Conservation (phyloP, 495 filamentous ascomycete genomes). For the Hypoxylon perforatum region DNA sequence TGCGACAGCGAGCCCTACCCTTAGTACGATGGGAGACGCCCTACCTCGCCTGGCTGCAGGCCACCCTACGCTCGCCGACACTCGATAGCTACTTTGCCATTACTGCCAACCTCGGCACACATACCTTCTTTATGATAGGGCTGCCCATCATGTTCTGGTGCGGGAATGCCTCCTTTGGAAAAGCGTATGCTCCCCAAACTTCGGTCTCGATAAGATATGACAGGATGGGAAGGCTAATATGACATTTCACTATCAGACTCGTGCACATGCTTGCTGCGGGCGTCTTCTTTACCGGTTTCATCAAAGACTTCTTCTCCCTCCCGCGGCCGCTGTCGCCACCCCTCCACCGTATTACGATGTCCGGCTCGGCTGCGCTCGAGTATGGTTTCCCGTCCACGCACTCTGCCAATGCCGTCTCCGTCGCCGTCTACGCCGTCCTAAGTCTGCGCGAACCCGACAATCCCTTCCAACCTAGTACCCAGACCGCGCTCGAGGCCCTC, state of each 20-base stretch:
- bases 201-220: neutral
- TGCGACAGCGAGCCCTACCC: slow-evolving; percentile 84
- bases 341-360: slow-evolving; percentile 95
- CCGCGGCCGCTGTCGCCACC: slow-evolving; percentile 94
- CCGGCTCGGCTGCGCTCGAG: slow-evolving; percentile 90
- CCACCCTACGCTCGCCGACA: slow-evolving; percentile 76
- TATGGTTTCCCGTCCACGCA: slow-evolving; percentile 98
- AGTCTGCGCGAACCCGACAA: slow-evolving; percentile 68
- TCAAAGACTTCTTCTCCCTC: slow-evolving; percentile 96
- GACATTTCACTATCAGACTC: slow-evolving; percentile 63
- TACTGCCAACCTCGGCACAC: slow-evolving; percentile 95
- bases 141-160: slow-evolving; percentile 97
- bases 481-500: slow-evolving; percentile 68
- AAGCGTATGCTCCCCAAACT: slow-evolving; percentile 70
- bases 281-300: slow-evolving; percentile 91
- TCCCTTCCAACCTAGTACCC: slow-evolving; percentile 61
- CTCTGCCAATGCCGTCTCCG: slow-evolving; percentile 95
- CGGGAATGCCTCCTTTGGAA: slow-evolving; percentile 80
- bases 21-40: slow-evolving; percentile 95
- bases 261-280: slow-evolving; percentile 88
- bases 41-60: slow-evolving; percentile 87
- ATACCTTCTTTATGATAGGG: slow-evolving; percentile 97
- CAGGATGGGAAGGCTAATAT: slow-evolving; percentile 27
- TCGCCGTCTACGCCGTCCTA: slow-evolving; percentile 83
- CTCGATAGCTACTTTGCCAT: slow-evolving; percentile 96